Conservation (phyloP, 495 filamentous ascomycete genomes). For the Tetracladium setigerum region DNA sequence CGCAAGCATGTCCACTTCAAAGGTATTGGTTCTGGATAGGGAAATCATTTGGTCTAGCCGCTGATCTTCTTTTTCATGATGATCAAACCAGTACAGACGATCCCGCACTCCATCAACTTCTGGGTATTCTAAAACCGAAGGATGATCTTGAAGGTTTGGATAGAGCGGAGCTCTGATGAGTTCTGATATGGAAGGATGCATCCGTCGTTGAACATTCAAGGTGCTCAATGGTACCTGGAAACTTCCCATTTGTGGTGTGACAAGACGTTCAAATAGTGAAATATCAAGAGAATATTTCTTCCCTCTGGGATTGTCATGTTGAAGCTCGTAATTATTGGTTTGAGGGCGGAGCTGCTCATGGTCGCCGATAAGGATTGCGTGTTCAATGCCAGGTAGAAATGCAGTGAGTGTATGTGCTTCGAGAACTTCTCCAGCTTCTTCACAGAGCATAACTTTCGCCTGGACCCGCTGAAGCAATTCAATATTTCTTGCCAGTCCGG, state of each 20-base stretch:
- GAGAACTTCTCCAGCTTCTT: slow-evolving; percentile 74
- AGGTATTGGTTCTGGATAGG: slow-evolving; percentile 50
- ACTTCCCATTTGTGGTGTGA: slow-evolving; percentile 32
- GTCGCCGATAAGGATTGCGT: slow-evolving; percentile 71
- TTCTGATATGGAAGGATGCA: slow-evolving; percentile 63
- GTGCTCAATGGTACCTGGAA: slow-evolving; percentile 44
- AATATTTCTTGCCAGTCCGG: slow-evolving; percentile 61
- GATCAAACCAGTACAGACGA: slow-evolving; percentile 69
- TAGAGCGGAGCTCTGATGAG: slow-evolving; percentile 53
- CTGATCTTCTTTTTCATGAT: slow-evolving; percentile 46
- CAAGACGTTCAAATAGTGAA: slow-evolving; percentile 64
- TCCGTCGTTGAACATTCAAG: slow-evolving; percentile 63
- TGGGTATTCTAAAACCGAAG: slow-evolving; percentile 45
- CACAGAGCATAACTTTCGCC: slow-evolving; percentile 64
- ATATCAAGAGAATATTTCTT: slow-evolving; percentile 53
- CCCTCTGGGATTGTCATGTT: slow-evolving; percentile 47
- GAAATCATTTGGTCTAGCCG: slow-evolving; percentile 30
- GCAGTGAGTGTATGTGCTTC: slow-evolving; percentile 64
- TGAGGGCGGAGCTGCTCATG: slow-evolving; percentile 66
- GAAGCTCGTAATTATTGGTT: slow-evolving; percentile 57
- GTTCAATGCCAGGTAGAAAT: slow-evolving; percentile 61
- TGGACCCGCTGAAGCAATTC: slow-evolving; percentile 50
- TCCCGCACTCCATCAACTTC: slow-evolving; percentile 56
- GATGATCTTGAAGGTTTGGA: slow-evolving; percentile 51
- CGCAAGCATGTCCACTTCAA: slow-evolving; percentile 59